Conservation (phyloP, 1,139 yeast species). For the Pichia sp. region DNA sequence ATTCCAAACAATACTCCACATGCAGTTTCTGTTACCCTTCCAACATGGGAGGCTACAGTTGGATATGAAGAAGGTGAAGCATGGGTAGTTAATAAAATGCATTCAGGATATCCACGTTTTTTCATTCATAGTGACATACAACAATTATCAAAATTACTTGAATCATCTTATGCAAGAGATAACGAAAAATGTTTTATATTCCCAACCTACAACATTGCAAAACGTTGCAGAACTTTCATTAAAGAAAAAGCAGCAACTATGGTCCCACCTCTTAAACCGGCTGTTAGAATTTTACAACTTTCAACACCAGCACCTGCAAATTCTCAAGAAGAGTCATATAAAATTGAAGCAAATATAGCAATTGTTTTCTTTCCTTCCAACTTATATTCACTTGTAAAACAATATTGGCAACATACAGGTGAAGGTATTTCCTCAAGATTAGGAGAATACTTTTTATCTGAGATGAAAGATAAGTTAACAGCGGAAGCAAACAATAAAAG, state of each 20-base stretch:
- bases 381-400: constrained; percentile 60
- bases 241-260: constrained; percentile 30
- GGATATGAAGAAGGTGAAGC: constrained; percentile 88
- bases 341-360: constrained; percentile 62
- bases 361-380: constrained; percentile 65
- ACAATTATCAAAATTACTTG: constrained; percentile 46
- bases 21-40: constrained; percentile 89
- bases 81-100: constrained; percentile 77
- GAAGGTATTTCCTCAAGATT: constrained; percentile 87
- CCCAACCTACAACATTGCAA: constrained; percentile 73
- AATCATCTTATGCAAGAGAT: constrained; percentile 64
- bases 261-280: constrained; percentile 23
- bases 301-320: constrained; percentile 63
- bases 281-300: constrained; percentile 68
- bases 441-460: constrained; percentile 76
- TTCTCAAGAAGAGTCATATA: constrained; percentile 51
- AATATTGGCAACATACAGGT: constrained; percentile 95
- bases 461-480: constrained; percentile 40
- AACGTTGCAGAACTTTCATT: constrained; percentile 77
- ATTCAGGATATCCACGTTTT: constrained; percentile 85
- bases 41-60: constrained; percentile 89
- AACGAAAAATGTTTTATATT: constrained; percentile 69
- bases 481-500: constrained; percentile 21
- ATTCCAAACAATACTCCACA: constrained; percentile 87
- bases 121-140: constrained; percentile 71